A percentile compares a stretch with the other conserved stretches of the same genome.
Conservation (phyloP, 2,329 filamentous ascomycete species). For the Stromatinia cepivora region DNA sequence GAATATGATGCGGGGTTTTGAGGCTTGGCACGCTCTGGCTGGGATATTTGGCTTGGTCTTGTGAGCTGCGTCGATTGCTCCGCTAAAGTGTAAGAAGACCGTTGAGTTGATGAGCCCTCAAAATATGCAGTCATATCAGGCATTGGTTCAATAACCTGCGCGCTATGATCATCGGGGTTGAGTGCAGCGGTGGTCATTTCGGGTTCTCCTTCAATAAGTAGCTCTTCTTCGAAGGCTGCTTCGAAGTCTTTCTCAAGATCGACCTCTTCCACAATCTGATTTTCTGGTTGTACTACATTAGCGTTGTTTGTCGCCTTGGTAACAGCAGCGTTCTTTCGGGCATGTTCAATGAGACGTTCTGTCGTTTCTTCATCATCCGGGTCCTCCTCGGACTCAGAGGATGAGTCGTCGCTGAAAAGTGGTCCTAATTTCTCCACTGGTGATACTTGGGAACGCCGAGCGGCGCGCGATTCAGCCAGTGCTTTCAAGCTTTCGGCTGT, state of each 20-base stretch:
- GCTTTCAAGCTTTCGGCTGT: neutral
- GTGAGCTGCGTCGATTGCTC: neutral
- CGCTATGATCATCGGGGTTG: constrained; percentile 7
- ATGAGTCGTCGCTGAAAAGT: neutral
- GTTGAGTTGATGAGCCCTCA: neutral
- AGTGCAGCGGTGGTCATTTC: neutral
- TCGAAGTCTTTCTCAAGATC: neutral
- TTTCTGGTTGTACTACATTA: neutral
- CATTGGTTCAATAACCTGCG: neutral
- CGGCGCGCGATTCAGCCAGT: neutral
- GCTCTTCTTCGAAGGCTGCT: neutral
- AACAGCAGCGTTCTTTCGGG: neutral
- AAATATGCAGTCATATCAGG: constrained; percentile 10
- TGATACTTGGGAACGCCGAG: neutral
- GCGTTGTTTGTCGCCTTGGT: neutral
- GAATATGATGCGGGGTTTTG: neutral
- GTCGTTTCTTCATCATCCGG: constrained; percentile 24
- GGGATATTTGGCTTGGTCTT: neutral
- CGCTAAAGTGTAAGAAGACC: neutral
- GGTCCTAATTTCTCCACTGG: neutral
- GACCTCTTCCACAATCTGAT: neutral
- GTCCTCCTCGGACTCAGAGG: constrained; percentile 31
- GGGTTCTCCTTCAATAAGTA: neutral
- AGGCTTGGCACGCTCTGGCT: neutral
- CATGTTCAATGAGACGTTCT: neutral